phyloP scores from a whole-genome alignment of 2,329 filamentous ascomycete species.

The Akanthomyces uredinophilus region DNA sequence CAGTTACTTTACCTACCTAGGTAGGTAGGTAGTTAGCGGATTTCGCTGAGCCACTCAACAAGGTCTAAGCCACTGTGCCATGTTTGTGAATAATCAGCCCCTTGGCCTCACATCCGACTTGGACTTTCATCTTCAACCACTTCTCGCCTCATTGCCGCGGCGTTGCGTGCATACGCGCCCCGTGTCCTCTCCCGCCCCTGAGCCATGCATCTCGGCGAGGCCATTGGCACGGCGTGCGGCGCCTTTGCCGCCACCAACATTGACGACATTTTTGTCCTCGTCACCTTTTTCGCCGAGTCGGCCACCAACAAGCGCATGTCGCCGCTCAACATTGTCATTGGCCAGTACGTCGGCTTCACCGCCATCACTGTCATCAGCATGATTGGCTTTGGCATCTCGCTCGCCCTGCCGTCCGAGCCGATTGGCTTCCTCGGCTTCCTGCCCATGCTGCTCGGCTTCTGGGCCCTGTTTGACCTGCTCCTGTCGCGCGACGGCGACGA shows the following conservation, averaged over 20 bases:
- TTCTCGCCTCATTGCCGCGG: neutral
- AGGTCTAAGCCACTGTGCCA: neutral
- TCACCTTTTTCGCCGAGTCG: conserved; percentile 32
- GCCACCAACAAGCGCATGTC: conserved; percentile 22
- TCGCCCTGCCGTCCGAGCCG: conserved; percentile 28
- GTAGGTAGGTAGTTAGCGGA: neutral
- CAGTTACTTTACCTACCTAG: too few relatives aligned
- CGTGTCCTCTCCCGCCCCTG: too few relatives aligned
- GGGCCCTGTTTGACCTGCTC: conserved; percentile 23
- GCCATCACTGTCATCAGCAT: conserved; percentile 30
- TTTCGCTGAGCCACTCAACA: neutral
- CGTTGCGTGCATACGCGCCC: neutral
- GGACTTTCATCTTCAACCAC: neutral
- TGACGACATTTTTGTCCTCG: conserved; percentile 35
- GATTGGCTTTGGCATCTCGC: conserved; percentile 29
- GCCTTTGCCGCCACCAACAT: conserved; percentile 28
- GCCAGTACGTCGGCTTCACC: conserved; percentile 30
- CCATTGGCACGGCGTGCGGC: conserved; percentile 24
- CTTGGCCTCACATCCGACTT: neutral
- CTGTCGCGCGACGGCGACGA: conserved; percentile 18
- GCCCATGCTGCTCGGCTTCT: conserved; percentile 29
- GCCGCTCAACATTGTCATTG: conserved; percentile 21
- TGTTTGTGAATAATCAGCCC: neutral
- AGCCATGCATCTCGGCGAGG: conserved; percentile 20
- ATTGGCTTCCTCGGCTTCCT: conserved; percentile 32